These are phyloP conservation scores for Choanephora cucurbitarum DNA, from an alignment of 371 early-diverging fungal species.

Conservation along the genomic window DNA sequence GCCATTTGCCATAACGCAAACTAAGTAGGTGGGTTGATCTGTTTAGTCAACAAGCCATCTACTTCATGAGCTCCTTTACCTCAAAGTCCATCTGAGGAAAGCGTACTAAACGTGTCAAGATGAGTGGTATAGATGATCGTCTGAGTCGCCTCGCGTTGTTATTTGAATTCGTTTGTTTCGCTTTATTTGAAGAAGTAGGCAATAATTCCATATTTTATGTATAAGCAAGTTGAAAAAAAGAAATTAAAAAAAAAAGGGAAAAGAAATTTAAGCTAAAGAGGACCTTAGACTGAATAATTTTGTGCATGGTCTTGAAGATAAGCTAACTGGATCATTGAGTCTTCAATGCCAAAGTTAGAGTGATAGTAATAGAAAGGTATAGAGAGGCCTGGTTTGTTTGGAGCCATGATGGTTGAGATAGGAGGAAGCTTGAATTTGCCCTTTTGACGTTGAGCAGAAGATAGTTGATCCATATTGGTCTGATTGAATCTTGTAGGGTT, in stretches of 20 bases:
- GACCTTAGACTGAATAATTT: slow-evolving; percentile 8
- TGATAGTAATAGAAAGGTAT: slow-evolving; percentile 36
- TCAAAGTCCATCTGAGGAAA: slow-evolving; percentile 83
- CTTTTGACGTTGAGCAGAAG: background rate
- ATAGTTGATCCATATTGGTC: background rate
- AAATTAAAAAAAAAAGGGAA: background rate
- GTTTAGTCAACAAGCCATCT: background rate
- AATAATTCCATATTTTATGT: slow-evolving; percentile 13
- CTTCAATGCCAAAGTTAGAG: slow-evolving; percentile 32
- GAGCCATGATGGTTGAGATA: slow-evolving; percentile 12
- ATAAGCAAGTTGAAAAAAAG: slow-evolving; percentile 2
- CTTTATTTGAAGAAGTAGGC: slow-evolving; percentile 8
- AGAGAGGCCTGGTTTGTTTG: slow-evolving; percentile 8
- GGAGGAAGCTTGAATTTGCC: slow-evolving; percentile 15
- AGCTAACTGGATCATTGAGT: slow-evolving; percentile 17
- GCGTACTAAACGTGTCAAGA: slow-evolving; percentile 63
- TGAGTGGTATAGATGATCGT: slow-evolving; percentile 16
- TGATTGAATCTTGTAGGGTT: background rate
- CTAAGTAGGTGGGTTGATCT: slow-evolving; percentile 32
- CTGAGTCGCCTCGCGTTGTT: slow-evolving; percentile 8
- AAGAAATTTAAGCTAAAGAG: background rate
- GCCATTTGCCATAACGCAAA: slow-evolving; percentile 93
- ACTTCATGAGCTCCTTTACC: slow-evolving; percentile 4
- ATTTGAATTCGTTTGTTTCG: background rate
- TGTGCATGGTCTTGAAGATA: slow-evolving; percentile 1